Evolutionary conservation across 331 rosid genomes (phyloP), one percentile per base, ranked within the genome.

Genomic region (Malus hybrid): DNA sequence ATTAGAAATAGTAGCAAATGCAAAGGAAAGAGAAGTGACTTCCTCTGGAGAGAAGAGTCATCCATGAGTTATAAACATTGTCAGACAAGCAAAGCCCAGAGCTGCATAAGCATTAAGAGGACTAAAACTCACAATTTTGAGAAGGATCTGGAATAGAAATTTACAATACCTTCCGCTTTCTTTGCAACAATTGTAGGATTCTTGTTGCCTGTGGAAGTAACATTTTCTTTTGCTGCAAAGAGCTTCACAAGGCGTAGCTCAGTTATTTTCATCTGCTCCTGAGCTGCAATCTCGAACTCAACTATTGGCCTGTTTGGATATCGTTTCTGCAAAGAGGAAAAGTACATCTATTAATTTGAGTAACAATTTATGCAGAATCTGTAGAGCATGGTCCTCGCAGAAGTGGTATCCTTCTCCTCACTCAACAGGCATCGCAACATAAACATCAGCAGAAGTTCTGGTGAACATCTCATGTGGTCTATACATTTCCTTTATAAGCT

Each of bases 231-330:
- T 34, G 84, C 79, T 48, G 84, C 74, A 81, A 92, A 88, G 70
- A 95, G 97, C 68, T 89, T 92, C 13, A 76, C 93, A 74, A 90
- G 92, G 70, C 97, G 96, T 20, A 92, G 85, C 81, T 92, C 97
- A 13, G 91, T 92, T 77, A 95, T 79, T 83, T 92, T 92, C 99
- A 95, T 95, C 87, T 95, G 97, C 86, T 95, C 97, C 65, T 79
- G 81, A 66, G 99, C 90, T 78, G 99, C 96, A 85, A 83, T 84
- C 87, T 95, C 95, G 76, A 95, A 87, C 70, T 95, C 99, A 71
- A 84, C 85, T 48, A 95, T 84, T 26, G 97, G 99, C 82, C 91
- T 85, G 72, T 92, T 92, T 28, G 88, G 68, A 84, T 85, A 92
- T 26, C 99, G 96, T 79, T 64, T 82, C 99, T 95, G 91, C 83